phyloP scores from a whole-genome alignment of 805 yeast species.

The Lachancea lanzarotensis region DNA sequence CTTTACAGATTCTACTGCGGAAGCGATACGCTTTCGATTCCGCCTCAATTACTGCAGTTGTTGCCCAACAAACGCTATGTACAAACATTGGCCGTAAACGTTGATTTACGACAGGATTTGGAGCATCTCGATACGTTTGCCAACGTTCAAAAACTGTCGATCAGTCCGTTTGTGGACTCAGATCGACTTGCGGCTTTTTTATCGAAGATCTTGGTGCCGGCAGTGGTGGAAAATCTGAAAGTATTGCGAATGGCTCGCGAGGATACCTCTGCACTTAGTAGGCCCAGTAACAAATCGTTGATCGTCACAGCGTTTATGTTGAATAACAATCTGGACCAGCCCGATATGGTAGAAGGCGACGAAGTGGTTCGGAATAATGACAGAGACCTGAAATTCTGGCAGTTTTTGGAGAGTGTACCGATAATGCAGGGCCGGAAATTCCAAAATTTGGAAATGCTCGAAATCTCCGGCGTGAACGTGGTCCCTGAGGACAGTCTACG shows the following conservation, averaged over 20 bases:
- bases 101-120: slow-evolving; percentile 23
- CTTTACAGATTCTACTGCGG: slow-evolving; percentile 27
- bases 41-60: slow-evolving; percentile 28
- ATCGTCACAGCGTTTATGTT: slow-evolving; percentile 10
- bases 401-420: slow-evolving; percentile 5
- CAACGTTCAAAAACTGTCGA: slow-evolving; percentile 30
- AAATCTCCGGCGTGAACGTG: slow-evolving; percentile 6
- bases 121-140: slow-evolving; percentile 17
- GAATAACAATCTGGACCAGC: slow-evolving; percentile 8
- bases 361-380: slow-evolving; percentile 1
- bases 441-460: slow-evolving; percentile 2
- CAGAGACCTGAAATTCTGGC: slow-evolving; percentile 9
- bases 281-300: slow-evolving; percentile 6
- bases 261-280: slow-evolving; percentile 6
- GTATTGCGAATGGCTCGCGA: slow-evolving; percentile 9
- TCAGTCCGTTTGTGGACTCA: slow-evolving; percentile 34
- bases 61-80: slow-evolving; percentile 31
- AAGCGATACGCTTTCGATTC: slow-evolving; percentile 32
- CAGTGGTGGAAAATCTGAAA: slow-evolving; percentile 4
- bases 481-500: slow-evolving; percentile 5
- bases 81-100: slow-evolving; percentile 27
- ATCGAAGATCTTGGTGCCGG: slow-evolving; percentile 3
- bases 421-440: background rate
- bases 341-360: slow-evolving; percentile 8
- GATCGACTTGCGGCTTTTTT: slow-evolving; percentile 17